These are phyloP conservation scores for Rhynchosporium secalis DNA, from an alignment of 2,329 filamentous ascomycete genomes.

Conservation along the genomic window DNA sequence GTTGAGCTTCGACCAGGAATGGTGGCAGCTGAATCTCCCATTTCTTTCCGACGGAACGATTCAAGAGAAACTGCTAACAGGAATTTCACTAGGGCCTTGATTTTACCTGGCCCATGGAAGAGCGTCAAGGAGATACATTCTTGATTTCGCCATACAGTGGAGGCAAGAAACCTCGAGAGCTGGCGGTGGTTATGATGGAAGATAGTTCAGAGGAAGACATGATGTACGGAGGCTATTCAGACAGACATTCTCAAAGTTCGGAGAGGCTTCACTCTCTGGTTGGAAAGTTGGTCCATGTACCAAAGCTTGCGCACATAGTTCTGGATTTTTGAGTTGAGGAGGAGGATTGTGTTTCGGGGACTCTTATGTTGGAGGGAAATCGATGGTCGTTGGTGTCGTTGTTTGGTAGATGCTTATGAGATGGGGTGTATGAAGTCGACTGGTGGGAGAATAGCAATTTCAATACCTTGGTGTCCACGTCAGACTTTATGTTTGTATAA, in stretches of 20 bases:
- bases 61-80: background rate
- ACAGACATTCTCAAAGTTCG: background rate
- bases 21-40: background rate
- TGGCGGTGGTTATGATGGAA: background rate
- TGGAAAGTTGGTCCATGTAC: background rate
- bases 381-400: background rate
- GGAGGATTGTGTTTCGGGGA: background rate
- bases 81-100: background rate
- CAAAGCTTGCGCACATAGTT: background rate
- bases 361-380: background rate
- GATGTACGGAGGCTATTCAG: background rate
- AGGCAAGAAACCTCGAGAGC: background rate
- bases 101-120: background rate
- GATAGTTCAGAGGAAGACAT: background rate
- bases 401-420: too few relatives aligned
- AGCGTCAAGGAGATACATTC: background rate
- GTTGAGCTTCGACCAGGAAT: background rate
- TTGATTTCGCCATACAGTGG: background rate
- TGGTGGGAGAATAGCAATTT: too few relatives aligned
- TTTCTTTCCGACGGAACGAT: background rate
- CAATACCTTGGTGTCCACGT: too few relatives aligned
- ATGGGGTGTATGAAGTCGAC: too few relatives aligned
- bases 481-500: too few relatives aligned
- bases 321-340: background rate
- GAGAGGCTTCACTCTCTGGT: background rate